Percentiles rank a stretch among this genome's conserved stretches.
Evolutionary conservation across 2,329 filamentous ascomycete genomes (phyloP).

Genomic region (Hymenoscyphus occultus): DNA sequence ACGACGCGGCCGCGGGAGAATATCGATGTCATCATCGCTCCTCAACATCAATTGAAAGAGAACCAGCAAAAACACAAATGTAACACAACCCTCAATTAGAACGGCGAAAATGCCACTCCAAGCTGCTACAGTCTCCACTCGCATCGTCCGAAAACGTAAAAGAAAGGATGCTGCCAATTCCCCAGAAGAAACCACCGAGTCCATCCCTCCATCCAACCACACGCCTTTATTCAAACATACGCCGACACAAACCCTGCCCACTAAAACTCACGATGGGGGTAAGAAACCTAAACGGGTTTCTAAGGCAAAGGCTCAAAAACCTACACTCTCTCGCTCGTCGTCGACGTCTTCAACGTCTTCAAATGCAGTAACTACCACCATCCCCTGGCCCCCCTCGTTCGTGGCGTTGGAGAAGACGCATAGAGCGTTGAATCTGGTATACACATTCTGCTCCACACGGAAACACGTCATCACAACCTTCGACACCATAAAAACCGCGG

Average conservation of each 20-base stretch:
- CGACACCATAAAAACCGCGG: conserved; percentile 78
- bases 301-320: conserved; percentile 33
- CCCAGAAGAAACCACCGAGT: not conserved
- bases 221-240: not conserved
- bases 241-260: conserved; percentile 46
- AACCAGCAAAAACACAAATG: not conserved
- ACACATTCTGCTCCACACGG: conserved; percentile 89
- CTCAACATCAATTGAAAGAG: not conserved
- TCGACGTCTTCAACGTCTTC: conserved; percentile 30
- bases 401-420: conserved; percentile 72
- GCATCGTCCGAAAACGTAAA: conserved; percentile 41
- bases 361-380: conserved; percentile 24
- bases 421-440: conserved; percentile 84
- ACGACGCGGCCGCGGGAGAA: not conserved
- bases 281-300: conserved; percentile 44
- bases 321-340: conserved; percentile 25
- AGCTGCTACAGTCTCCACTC: conserved; percentile 47
- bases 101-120: conserved; percentile 34
- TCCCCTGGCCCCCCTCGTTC: conserved; percentile 71
- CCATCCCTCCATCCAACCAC: conserved; percentile 6
- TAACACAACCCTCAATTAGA: not conserved
- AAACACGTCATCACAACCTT: conserved; percentile 92
- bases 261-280: conserved; percentile 55
- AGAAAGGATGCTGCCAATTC: conserved; percentile 24
- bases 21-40: not conserved